Base-by-base conservation (phyloP, 2,329 filamentous ascomycete species). In the Colletotrichum tabaci region DNA sequence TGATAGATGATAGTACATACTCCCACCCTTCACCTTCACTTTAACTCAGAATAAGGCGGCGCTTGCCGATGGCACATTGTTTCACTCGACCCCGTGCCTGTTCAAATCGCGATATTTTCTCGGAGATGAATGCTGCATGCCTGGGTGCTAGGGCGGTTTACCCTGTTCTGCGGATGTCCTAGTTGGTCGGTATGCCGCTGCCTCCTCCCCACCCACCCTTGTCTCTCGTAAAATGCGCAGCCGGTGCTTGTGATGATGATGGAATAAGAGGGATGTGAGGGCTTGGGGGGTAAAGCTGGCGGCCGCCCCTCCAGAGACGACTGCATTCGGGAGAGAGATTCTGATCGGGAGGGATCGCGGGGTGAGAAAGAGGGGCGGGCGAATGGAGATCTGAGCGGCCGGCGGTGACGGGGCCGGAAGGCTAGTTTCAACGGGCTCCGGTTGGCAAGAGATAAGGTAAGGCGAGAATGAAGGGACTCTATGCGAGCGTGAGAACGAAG, bases 21-120 rank as follows among this genome's bases (percentile, higher is more conserved):
- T 23, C 40, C 57, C 61, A 44, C 52, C 57, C 49, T 55, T 46
- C 35, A 38, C 35, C 35, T 38, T 10, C 35, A 38, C 35, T 8
- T 38, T 9, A 58, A 68, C 50, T 57, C 64, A 71, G 58, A 58
- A 50, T 18, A 62, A 52, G 18, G 26, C 35, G 50, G 26, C 35
- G 50, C 65, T 49, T 63, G 64, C 40, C 57, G 50, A 56, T 35
- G 42, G 52, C n/a, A 68, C 49, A 49, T 60, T 55, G 65, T 69
- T 60, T 69, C 69, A 69, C 47, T 65, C 53, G 38, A 5, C 30
- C 44, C 58, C 69, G 69, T 68, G 60, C 66, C 65, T 72, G 65
- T 69, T 46, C 50, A 23, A 26, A 26, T 60, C 61, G 60, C 69
- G 65, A 64, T 64, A 72, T 56, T 53, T 50, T 58, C 16, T 26